Conservation (phyloP, 148 eudicot species). For the Cornus kousa region DNA sequence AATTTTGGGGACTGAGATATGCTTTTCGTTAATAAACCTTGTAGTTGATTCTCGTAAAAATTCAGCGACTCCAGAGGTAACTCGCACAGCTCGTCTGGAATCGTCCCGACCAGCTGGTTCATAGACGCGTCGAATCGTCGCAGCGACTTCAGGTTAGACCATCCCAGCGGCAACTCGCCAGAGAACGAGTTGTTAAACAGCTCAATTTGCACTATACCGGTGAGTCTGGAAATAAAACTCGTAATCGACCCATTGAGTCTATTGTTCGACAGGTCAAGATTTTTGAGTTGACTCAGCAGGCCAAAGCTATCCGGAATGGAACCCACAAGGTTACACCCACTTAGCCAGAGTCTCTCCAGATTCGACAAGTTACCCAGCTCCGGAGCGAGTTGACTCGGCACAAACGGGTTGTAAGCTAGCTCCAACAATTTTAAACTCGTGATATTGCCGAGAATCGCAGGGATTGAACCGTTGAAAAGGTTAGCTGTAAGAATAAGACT, state of each 20-base stretch:
- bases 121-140: slow-evolving; percentile 37
- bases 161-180: slow-evolving; percentile 35
- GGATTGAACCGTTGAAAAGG: slow-evolving; percentile 35
- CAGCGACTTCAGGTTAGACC: slow-evolving; percentile 37
- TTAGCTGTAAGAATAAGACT: slow-evolving; percentile 29
- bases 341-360: slow-evolving; percentile 30
- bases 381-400: slow-evolving; percentile 27
- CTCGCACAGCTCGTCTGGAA: slow-evolving; percentile 38
- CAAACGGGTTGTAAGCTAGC: slow-evolving; percentile 41
- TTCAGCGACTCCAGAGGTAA: slow-evolving; percentile 40
- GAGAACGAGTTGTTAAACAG: slow-evolving; percentile 41
- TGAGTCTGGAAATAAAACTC: slow-evolving; percentile 18
- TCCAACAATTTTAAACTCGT: slow-evolving; percentile 23
- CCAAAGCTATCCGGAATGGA: slow-evolving; percentile 26
- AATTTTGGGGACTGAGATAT: slow-evolving; percentile 39
- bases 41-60: slow-evolving; percentile 29
- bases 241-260: slow-evolving; percentile 33
- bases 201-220: slow-evolving; percentile 35
- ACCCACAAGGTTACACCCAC: slow-evolving; percentile 28
- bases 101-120: slow-evolving; percentile 32
- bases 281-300: slow-evolving; percentile 27
- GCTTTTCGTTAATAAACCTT: slow-evolving; percentile 37
- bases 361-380: slow-evolving; percentile 37
- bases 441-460: slow-evolving; percentile 25
- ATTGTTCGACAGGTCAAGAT: slow-evolving; percentile 39